These are phyloP conservation scores for Hypoxylon sp. DNA, from an alignment of 2,329 filamentous ascomycete genomes.

Conservation along the genomic window DNA sequence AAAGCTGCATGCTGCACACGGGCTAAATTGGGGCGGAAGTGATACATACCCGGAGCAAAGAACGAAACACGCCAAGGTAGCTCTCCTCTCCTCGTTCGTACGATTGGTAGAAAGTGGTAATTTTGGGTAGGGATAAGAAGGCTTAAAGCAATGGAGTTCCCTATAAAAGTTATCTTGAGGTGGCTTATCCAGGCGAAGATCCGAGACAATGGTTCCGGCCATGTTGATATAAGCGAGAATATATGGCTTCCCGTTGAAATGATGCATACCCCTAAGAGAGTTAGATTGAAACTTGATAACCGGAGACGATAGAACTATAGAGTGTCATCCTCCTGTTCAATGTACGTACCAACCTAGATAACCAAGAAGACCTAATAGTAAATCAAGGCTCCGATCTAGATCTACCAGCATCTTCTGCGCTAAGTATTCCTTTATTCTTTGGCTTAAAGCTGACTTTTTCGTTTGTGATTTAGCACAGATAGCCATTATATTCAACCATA, in stretches of 20 bases:
- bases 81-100: constrained; percentile 53
- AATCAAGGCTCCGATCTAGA: constrained; percentile 63
- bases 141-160: constrained; percentile 45
- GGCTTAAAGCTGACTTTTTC: constrained; percentile 57
- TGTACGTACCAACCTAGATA: constrained; percentile 56
- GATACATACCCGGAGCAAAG: constrained; percentile 48
- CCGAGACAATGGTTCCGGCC: constrained; percentile 58
- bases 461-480: constrained; percentile 58
- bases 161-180: constrained; percentile 41
- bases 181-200: constrained; percentile 59
- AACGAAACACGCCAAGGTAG: constrained; percentile 48
- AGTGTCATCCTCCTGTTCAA: constrained; percentile 48
- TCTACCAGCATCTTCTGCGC: constrained; percentile 62
- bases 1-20: neutral
- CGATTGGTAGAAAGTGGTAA: constrained; percentile 33
- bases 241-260: constrained; percentile 57
- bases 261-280: constrained; percentile 45
- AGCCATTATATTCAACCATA: constrained; percentile 64
- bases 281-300: constrained; percentile 44
- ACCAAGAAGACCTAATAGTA: constrained; percentile 64
- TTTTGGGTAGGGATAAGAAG: constrained; percentile 37
- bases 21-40: neutral
- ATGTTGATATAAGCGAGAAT: constrained; percentile 60
- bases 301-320: neutral
- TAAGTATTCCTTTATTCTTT: constrained; percentile 59